Conservation (phyloP, 164 flowering plant genomes). For the Nymphaea thermarum region DNA sequence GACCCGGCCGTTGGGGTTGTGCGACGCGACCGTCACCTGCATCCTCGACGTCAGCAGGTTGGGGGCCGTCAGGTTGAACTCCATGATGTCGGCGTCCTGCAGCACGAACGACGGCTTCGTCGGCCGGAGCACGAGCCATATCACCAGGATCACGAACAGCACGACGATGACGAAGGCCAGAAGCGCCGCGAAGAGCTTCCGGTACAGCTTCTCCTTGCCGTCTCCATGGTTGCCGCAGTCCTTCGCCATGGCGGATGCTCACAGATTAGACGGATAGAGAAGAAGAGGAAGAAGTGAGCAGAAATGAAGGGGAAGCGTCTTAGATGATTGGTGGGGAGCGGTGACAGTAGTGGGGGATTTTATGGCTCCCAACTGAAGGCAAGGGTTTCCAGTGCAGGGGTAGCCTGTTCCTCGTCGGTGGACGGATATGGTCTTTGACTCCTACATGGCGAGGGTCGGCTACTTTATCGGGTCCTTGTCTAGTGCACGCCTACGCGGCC, state of each 20-base stretch:
- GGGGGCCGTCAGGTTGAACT: constrained; percentile 49
- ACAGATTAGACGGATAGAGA: too few species aligned
- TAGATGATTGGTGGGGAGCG: too few species aligned
- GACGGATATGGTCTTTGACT: too few species aligned
- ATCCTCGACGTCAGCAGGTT: constrained; percentile 42
- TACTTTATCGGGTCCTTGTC: too few species aligned
- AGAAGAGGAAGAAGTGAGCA: too few species aligned
- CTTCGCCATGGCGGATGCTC: not conserved
- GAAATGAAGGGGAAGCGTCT: too few species aligned
- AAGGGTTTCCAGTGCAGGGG: too few species aligned
- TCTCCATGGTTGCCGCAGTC: constrained; percentile 9
- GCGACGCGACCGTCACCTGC: constrained; percentile 47
- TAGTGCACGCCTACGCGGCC: too few species aligned
- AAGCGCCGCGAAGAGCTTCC: constrained; percentile 5
- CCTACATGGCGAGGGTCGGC: too few species aligned
- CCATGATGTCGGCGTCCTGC: constrained; percentile 68
- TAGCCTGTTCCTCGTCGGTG: too few species aligned
- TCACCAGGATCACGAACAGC: constrained; percentile 16
- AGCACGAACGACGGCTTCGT: constrained; percentile 43
- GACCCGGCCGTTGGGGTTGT: constrained; percentile 55
- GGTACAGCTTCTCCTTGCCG: constrained; percentile 1
- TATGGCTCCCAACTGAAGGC: too few species aligned
- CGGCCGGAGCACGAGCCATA: constrained; percentile 26
- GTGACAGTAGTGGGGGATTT: too few species aligned
- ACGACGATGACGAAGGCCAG: constrained; percentile 8